Evolutionary conservation across 2,329 filamentous ascomycete genomes (phyloP), one percentile per base, ranked within the genome.

Genomic region (Trichoderma sp.): DNA sequence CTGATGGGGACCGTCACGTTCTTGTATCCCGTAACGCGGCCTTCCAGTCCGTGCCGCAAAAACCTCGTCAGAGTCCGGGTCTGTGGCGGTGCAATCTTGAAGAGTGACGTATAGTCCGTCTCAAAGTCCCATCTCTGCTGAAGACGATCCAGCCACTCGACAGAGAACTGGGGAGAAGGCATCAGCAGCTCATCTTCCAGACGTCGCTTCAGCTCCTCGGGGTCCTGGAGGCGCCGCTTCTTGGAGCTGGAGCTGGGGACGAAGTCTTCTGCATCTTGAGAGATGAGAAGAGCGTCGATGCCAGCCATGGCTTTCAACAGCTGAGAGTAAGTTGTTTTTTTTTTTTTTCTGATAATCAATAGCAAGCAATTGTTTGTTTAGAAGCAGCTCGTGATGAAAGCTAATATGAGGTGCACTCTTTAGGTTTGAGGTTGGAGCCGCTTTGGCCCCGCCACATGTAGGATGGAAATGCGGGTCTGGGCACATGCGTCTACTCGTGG

Each of bases 61-160:
- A 99, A 99, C 35, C 96, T 90, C 33, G 93, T 97, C 73, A 97
- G 91, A n/a, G 94, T 98, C 69, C 96, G 89, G 19, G 94, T 95
- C 81, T 98, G 96, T 0, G 95, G 96, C 4, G 94, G 92, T 1
- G 94, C 93, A 67, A 98, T 86, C 72, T 91, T 88, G 80, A 97
- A 97, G 21, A 98, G 86, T 68, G 93, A 89, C n/a, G 89, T 87
- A 77, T 94, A 92, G 75, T 97, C 91, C 47, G 89, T 87, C 4
- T 92, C 88, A 68, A 89, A 86, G 72, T 97, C 92, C 96, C 95
- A 99, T 76, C 87, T 84, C 85, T 95, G 93, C 81, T 99, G 96
- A 55, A 98, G 82, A 68, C 88, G 87, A 79, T 97, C 94, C 70
- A 99, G 87, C 94, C 96, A 98, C 76, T 91, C 89, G 5, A 88